These are phyloP conservation scores for cucumber (Cucumis sativus) DNA, from an alignment of 306 rosid genomes.

Conservation along the genomic window Cucumber_9930_V3 NC_026658.2:15098001-15098500, in stretches of 20 bases:
- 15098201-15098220: constrained; percentile 34
- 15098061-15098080: constrained; percentile 1
- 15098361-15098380: not conserved
- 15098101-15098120: constrained; percentile 41
- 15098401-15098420: too few species aligned
- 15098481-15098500: too few species aligned
- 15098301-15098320: constrained; percentile 31
- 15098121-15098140: constrained; percentile 29
- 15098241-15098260: constrained; percentile 31
- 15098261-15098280: constrained; percentile 7
- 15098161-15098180: constrained; percentile 28
- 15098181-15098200: constrained; percentile 45
- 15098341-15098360: constrained; percentile 15
- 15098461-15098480: too few species aligned
- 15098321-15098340: constrained; percentile 49
- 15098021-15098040: too few species aligned
- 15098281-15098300: constrained; percentile 11
- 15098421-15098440: too few species aligned
- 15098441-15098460: too few species aligned
- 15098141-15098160: constrained; percentile 14
- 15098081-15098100: constrained; percentile 28
- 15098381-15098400: too few species aligned
- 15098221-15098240: constrained; percentile 36
- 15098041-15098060: not conserved
- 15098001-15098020: too few species aligned